These are phyloP conservation scores for Diddensiella caesifluorescens DNA, from an alignment of 805 yeast species.

Conservation along the genomic window DNA sequence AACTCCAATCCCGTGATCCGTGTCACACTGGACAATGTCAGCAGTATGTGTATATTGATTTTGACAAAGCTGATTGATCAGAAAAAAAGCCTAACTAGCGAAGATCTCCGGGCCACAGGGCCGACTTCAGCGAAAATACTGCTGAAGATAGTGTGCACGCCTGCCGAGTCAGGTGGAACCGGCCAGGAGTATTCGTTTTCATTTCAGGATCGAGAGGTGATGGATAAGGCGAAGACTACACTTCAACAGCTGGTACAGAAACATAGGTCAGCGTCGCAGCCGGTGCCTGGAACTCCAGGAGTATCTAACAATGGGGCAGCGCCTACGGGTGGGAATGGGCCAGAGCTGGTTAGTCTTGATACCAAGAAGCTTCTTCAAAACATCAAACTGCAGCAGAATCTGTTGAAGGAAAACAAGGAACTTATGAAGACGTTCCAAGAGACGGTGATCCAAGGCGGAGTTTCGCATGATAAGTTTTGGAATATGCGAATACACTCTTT, in stretches of 20 bases:
- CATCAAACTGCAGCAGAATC: conserved; percentile 69
- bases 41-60: background rate
- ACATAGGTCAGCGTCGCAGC: conserved; percentile 4
- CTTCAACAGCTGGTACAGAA: conserved; percentile 12
- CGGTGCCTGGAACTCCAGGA: conserved; percentile 5
- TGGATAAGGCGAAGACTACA: conserved; percentile 10
- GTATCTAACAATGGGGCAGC: background rate
- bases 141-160: conserved; percentile 46
- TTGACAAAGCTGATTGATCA: background rate
- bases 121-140: conserved; percentile 54
- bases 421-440: conserved; percentile 77
- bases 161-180: conserved; percentile 2
- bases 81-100: background rate
- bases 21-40: conserved; percentile 5
- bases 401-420: conserved; percentile 61
- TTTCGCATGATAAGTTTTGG: conserved; percentile 86
- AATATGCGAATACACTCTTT: conserved; percentile 69
- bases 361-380: conserved; percentile 59
- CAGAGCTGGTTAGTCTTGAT: conserved; percentile 39
- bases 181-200: conserved; percentile 10
- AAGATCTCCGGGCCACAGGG: conserved; percentile 11
- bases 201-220: conserved; percentile 10
- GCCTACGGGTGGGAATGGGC: conserved; percentile 1
- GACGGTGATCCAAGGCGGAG: conserved; percentile 64
- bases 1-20: conserved; percentile 1